Conservation (phyloP, 176 grass and related monocot genomes). For the Musa troglodytarum region DNA sequence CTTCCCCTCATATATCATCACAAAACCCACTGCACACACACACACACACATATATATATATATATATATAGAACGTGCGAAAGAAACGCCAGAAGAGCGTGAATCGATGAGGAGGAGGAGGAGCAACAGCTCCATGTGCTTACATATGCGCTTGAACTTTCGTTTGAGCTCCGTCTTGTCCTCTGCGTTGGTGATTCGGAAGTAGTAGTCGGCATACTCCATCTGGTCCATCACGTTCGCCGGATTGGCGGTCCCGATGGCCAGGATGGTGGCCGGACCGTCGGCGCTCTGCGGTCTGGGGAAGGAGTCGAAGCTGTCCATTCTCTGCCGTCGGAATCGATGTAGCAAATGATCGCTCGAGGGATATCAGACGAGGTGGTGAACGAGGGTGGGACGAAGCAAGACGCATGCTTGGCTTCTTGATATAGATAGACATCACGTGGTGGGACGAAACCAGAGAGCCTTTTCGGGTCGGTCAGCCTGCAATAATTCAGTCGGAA, state of each 20-base stretch:
- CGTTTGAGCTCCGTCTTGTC: not conserved
- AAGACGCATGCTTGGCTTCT: too few species aligned
- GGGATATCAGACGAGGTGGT: too few species aligned
- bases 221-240: not conserved
- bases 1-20: too few species aligned
- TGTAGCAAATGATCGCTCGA: too few species aligned
- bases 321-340: not conserved
- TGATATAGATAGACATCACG: too few species aligned
- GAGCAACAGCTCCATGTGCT: not conserved
- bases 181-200: constrained; percentile 1
- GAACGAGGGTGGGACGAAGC: too few species aligned
- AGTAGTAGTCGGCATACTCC: not conserved
- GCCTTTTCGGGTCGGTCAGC: too few species aligned
- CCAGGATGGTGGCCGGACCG: not conserved
- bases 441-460: too few species aligned
- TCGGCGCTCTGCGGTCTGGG: not conserved
- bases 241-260: not conserved
- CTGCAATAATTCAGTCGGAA: too few species aligned
- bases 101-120: not conserved
- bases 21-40: too few species aligned
- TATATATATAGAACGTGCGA: not conserved
- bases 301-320: not conserved
- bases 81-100: not conserved
- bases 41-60: not conserved
- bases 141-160: constrained; percentile 9